Conservation (phyloP, 345 rosid genomes). For the Gossypium sturtianum region DNA sequence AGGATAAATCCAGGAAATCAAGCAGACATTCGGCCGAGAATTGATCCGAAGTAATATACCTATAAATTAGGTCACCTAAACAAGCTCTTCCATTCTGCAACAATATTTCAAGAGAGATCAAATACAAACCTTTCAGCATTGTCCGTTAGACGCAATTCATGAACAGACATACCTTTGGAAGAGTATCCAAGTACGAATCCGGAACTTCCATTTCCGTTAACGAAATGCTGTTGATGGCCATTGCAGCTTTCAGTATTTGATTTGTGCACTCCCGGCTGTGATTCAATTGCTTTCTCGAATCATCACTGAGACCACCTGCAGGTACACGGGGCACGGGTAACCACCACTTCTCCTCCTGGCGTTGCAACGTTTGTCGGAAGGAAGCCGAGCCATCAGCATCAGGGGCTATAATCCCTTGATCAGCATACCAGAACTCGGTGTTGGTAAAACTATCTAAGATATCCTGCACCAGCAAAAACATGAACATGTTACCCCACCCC, state of each 20-base stretch:
- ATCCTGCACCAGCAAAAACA: slow-evolving; percentile 44
- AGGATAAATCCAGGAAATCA: slow-evolving; percentile 83
- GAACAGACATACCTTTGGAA: slow-evolving; percentile 60
- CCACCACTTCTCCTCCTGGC: slow-evolving; percentile 99
- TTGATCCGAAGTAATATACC: slow-evolving; percentile 73
- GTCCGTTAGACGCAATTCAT: background rate
- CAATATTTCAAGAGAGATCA: background rate
- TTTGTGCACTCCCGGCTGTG: slow-evolving; percentile 70
- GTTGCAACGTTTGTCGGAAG: slow-evolving; percentile 63
- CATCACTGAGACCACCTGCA: slow-evolving; percentile 67
- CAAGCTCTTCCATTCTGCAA: slow-evolving; percentile 84
- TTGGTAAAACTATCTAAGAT: slow-evolving; percentile 61
- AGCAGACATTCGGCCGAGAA: slow-evolving; percentile 82
- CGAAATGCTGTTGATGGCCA: slow-evolving; percentile 74
- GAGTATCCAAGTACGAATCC: slow-evolving; percentile 70
- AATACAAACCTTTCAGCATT: background rate
- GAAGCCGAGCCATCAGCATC: slow-evolving; percentile 84
- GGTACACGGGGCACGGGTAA: slow-evolving; percentile 93
- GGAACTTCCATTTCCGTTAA: slow-evolving; percentile 94
- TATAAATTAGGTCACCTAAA: slow-evolving; percentile 78
- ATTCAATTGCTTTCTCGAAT: slow-evolving; percentile 67
- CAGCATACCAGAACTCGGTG: slow-evolving; percentile 92
- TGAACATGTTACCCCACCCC: background rate
- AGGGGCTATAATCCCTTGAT: slow-evolving; percentile 80
- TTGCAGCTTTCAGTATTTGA: slow-evolving; percentile 92